Evolutionary conservation across 305 asterid species (phyloP).

Genomic region (Salvia sclarea): DNA sequence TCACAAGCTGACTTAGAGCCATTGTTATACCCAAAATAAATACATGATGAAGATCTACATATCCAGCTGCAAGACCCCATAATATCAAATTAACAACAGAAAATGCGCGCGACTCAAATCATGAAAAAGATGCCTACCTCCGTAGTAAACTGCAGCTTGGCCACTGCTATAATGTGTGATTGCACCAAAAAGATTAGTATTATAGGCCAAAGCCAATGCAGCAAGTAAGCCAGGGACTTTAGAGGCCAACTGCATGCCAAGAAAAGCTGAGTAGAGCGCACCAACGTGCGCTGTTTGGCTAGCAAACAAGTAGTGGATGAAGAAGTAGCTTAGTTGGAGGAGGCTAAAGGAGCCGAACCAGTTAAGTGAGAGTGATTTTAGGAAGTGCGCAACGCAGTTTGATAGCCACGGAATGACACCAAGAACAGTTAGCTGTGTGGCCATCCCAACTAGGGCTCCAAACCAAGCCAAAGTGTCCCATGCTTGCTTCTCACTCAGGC

Average conservation of each 20-base stretch:
- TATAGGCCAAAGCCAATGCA: slow-evolving; percentile 62
- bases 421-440: slow-evolving; percentile 51
- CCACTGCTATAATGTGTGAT: slow-evolving; percentile 89
- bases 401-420: slow-evolving; percentile 80
- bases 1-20: slow-evolving; percentile 48
- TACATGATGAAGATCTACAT: slow-evolving; percentile 52
- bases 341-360: slow-evolving; percentile 50
- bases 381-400: slow-evolving; percentile 46
- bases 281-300: slow-evolving; percentile 91
- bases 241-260: slow-evolving; percentile 67
- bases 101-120: too few relatives aligned
- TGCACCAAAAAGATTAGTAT: slow-evolving; percentile 72
- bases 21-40: slow-evolving; percentile 56
- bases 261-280: slow-evolving; percentile 79
- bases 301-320: slow-evolving; percentile 75
- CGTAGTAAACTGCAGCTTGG: slow-evolving; percentile 84
- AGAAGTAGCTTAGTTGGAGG: slow-evolving; percentile 66
- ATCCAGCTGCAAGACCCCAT: slow-evolving; percentile 54
- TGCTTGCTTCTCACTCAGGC: slow-evolving; percentile 69
- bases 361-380: slow-evolving; percentile 48
- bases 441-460: slow-evolving; percentile 76
- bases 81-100: neutral
- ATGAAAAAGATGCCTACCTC: slow-evolving; percentile 43
- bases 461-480: slow-evolving; percentile 90
- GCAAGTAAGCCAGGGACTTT: slow-evolving; percentile 53